Conservation (phyloP, 129 eudicot species). For the Tagetes patula region DNA sequence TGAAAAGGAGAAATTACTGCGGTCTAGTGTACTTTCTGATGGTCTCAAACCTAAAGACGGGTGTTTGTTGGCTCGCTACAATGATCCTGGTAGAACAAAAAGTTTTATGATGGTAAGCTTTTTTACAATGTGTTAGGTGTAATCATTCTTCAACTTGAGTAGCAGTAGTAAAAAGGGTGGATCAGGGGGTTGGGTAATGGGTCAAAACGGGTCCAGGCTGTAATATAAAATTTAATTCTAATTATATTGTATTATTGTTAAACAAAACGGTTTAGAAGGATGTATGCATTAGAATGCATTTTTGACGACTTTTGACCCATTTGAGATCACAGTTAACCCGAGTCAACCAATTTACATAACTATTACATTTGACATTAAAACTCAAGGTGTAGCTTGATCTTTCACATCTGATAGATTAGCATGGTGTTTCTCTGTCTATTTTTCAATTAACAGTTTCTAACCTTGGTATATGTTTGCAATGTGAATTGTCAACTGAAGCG, state of each 20-base stretch:
- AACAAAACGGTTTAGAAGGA: not conserved
- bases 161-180: not conserved
- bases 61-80: slow-evolving; percentile 84
- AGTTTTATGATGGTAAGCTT: slow-evolving; percentile 71
- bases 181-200: not conserved
- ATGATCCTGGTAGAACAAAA: slow-evolving; percentile 94
- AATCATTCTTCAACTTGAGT: not conserved
- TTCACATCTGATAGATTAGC: not conserved
- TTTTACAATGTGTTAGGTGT: not conserved
- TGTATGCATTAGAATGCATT: not conserved
- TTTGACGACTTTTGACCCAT: not conserved
- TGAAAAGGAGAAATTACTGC: slow-evolving; percentile 62
- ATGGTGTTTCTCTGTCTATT: not conserved
- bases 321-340: not conserved
- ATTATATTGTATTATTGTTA: not conserved
- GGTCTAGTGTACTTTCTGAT: slow-evolving; percentile 53
- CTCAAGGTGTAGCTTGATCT: not conserved
- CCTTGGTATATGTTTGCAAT: slow-evolving; percentile 10
- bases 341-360: not conserved
- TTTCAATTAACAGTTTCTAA: slow-evolving; percentile 4
- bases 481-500: slow-evolving; percentile 48
- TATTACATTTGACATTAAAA: not conserved
- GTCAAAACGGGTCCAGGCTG: not conserved
- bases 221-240: not conserved
- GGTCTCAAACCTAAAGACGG: slow-evolving; percentile 77